A percentile compares a stretch with the other conserved stretches of the same genome.
These are phyloP conservation scores for Tetratostichococcus sp. DNA, from an alignment of 139 green algal species.

Conservation along the genomic window DNA sequence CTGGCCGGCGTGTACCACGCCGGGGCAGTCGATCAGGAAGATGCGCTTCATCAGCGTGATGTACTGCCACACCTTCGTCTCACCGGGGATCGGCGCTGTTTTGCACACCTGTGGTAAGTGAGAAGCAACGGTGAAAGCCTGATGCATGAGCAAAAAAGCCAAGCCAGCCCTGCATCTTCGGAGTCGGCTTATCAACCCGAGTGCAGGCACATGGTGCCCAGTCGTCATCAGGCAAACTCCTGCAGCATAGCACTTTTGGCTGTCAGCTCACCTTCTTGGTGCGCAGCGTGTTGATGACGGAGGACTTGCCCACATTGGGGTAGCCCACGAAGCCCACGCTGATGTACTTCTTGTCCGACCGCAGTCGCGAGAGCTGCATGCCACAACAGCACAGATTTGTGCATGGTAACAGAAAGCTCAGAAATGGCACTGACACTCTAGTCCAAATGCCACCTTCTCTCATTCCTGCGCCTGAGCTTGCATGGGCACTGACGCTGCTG, in stretches of 20 bases:
- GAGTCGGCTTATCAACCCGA: too few species aligned
- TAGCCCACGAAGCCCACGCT: conserved; percentile 97
- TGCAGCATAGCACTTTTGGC: too few species aligned
- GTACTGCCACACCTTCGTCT: conserved; percentile 99
- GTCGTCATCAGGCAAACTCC: too few species aligned
- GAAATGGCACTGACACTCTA: too few species aligned
- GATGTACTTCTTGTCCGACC: conserved; percentile 94
- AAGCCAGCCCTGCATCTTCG: too few species aligned
- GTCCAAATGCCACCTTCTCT: too few species aligned
- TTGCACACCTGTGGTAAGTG: conserved; percentile 81
- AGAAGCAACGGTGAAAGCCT: too few species aligned
- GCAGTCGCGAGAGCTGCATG: conserved; percentile 72
- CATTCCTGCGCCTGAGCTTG: not conserved
- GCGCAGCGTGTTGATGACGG: conserved; percentile 97
- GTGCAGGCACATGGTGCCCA: too few species aligned
- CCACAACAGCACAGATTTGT: too few species aligned
- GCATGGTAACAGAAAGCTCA: too few species aligned
- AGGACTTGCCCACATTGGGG: conserved; percentile 98
- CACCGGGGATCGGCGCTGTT: conserved; percentile 88
- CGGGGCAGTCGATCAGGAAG: conserved; percentile 98
- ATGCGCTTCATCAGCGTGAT: conserved; percentile 99
- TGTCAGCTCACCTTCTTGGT: conserved; percentile 77
- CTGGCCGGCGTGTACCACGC: conserved; percentile 90
- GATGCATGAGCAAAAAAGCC: too few species aligned
- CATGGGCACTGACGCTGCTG: not conserved